These are phyloP conservation scores for Nyssa sinensis DNA, from an alignment of 148 eudicot genomes.

Conservation along the genomic window DNA sequence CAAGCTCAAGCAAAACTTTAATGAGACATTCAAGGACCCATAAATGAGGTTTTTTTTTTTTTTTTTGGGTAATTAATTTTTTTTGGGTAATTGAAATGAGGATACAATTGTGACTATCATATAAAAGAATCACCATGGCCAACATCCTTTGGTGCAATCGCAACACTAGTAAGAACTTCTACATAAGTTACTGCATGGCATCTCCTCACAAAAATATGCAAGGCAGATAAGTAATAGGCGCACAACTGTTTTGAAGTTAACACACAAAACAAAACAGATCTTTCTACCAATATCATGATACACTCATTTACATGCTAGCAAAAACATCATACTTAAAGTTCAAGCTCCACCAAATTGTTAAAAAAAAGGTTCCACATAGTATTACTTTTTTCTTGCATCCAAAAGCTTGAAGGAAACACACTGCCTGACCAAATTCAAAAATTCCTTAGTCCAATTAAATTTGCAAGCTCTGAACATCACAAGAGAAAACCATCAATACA, in stretches of 20 bases:
- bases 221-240: not conserved
- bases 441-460: not conserved
- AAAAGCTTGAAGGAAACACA: not conserved
- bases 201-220: too few relatives aligned
- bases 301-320: not conserved
- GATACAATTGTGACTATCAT: too few relatives aligned
- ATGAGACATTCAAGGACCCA: constrained; percentile 4
- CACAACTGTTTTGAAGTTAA: not conserved
- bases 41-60: too few relatives aligned
- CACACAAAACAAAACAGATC: too few relatives aligned
- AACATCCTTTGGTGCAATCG: not conserved
- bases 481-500: not conserved
- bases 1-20: not conserved
- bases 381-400: not conserved
- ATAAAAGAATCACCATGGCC: not conserved
- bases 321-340: not conserved
- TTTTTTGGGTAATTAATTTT: not conserved
- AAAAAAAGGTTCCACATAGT: not conserved
- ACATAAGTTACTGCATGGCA: not conserved
- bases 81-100: too few relatives aligned
- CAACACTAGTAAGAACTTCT: not conserved
- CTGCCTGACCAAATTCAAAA: not conserved
- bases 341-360: not conserved
- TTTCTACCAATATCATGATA: not conserved
- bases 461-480: not conserved